Evolutionary conservation across 768 basidiomycete species (phyloP).

Genomic region (Calocybe cyanea): DNA sequence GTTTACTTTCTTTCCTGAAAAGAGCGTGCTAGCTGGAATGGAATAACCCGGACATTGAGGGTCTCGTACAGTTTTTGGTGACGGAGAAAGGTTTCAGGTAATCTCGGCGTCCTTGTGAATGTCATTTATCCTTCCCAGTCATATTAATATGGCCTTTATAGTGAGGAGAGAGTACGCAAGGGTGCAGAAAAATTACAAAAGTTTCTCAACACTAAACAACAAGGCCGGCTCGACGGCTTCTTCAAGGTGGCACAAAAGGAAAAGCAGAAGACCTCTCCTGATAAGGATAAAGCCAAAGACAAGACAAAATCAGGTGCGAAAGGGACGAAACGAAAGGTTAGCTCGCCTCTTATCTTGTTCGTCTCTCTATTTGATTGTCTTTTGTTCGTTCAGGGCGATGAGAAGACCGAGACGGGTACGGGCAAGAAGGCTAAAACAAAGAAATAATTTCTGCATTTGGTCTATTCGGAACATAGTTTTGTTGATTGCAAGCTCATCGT

Average conservation of each 20-base stretch:
- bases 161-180: conserved; percentile 94
- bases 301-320: conserved; percentile 36
- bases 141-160: conserved; percentile 27
- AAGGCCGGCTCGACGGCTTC: conserved; percentile 94
- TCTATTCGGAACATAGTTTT: not conserved
- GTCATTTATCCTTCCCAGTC: not conserved
- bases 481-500: not conserved
- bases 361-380: not conserved
- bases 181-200: conserved; percentile 92
- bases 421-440: conserved; percentile 40
- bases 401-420: conserved; percentile 32
- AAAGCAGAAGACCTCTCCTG: conserved; percentile 38
- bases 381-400: conserved; percentile 30
- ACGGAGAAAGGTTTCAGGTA: conserved; percentile 97
- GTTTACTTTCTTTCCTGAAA: not conserved
- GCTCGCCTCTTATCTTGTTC: not conserved
- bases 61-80: conserved; percentile 90
- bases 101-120: not conserved
- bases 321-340: conserved; percentile 49
- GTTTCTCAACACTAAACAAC: conserved; percentile 85
- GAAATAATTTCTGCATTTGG: no score
- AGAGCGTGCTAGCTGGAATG: conserved; percentile 73
- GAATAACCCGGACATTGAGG: conserved; percentile 90
- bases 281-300: conserved; percentile 33
- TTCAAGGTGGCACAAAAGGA: conserved; percentile 74